Base-by-base conservation (phyloP, 2,329 filamentous ascomycete species). In the Sodiomyces alkalinus region DNA sequence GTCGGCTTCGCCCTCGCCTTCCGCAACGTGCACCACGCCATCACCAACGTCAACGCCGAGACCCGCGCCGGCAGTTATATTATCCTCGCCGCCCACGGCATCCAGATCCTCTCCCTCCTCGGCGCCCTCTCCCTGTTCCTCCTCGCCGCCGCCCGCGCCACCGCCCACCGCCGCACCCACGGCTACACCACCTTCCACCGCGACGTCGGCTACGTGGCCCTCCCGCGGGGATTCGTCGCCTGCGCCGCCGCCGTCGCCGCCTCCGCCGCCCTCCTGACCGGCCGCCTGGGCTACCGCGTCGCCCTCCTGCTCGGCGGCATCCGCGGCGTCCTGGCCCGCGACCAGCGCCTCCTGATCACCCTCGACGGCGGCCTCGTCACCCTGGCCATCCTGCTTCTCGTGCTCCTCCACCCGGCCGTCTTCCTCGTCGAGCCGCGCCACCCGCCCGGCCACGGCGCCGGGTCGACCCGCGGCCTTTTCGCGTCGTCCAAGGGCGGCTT, bases 181-280 rank as follows among this genome's bases (percentile, higher is more conserved):
- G 45, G 41, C 22, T 46, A 45, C 27, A 45, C 45, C 11, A 47
- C 45, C 3, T 48, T 47, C 32, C 42, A 46, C 24, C 36, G 31
- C 5, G 34, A 36, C 18, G 35, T 40, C 9, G 41, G 43, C 10
- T 45, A 42, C 24, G 34, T 45, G 2, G 28, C 39, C 3, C 39
- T 48, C 19, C 35, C 36, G 2, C 18, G 35, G n/a, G 35, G 40
- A 6, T 3, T 1, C 12, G 6, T 5, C 12, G 22, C 22, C 4
- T 44, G 46, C 29, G 22, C 48, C 20, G 38, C 29, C 9, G 40
- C 41, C 20, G 8, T 49, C 13, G 26, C 41, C 19, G 19, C 43
- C 17, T 42, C 42, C 2, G 33, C 36, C 11, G 32, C 40, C 10
- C 42, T 41, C 22, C 27, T 49, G 17, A 34, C 47, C 4, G 41